Percentiles rank a stretch among this genome's conserved stretches.
phyloP scores from a whole-genome alignment of 2,329 filamentous ascomycete species.

The Sarocladium oryzae region DNA sequence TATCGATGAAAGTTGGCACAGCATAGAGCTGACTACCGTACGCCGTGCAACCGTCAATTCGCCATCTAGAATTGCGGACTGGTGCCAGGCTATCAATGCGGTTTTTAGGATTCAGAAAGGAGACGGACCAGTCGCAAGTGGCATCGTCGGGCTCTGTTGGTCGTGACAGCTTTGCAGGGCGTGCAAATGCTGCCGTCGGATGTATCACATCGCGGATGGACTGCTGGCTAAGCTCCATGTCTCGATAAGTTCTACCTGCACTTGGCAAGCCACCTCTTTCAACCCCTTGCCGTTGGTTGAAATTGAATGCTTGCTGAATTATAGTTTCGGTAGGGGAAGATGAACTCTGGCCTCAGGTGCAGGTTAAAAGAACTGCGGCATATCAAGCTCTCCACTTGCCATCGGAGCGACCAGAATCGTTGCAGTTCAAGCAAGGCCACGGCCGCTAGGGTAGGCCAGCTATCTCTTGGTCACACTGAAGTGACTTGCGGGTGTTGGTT shows the following conservation, averaged over 20 bases:
- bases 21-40: constrained; percentile 53
- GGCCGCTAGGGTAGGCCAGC: background rate
- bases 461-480: background rate
- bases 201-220: constrained; percentile 51
- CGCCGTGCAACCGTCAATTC: constrained; percentile 51
- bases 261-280: background rate
- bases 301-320: too few species aligned
- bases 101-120: constrained; percentile 53
- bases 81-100: constrained; percentile 49
- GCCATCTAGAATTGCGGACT: constrained; percentile 42
- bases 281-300: background rate
- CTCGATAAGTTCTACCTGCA: background rate
- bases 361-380: background rate
- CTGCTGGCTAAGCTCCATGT: constrained; percentile 48
- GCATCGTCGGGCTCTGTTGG: constrained; percentile 5
- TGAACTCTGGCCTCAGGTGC: too few species aligned
- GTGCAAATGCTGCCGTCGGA: constrained; percentile 47
- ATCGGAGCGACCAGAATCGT: background rate
- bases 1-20: constrained; percentile 41
- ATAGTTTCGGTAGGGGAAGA: too few species aligned
- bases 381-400: background rate
- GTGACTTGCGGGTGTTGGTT: too few species aligned
- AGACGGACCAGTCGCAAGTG: constrained; percentile 35
- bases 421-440: background rate
- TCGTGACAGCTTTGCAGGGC: background rate